Base-by-base conservation (phyloP, 495 filamentous ascomycete genomes). In the Trichocladium antarcticum region DNA sequence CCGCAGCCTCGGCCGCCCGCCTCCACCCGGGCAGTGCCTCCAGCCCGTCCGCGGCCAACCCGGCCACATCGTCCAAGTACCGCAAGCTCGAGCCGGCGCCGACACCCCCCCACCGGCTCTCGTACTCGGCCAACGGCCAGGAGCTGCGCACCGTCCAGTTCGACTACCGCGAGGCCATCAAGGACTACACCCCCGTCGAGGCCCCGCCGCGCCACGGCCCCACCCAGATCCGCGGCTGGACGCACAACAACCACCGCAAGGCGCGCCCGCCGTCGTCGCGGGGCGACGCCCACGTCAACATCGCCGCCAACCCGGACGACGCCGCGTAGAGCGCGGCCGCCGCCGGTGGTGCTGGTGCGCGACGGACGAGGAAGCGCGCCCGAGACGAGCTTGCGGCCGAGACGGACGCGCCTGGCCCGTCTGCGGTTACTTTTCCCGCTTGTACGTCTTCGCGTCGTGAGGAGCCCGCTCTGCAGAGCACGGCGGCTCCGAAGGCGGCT, bases 41-140 rank as follows among this genome's bases (percentile, higher is more conserved):
- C 1, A 51, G 55, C 0, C 46, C 68, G 12, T 61, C 62, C 14
- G 54, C 59, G 9, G 48, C 63, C 24, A 50, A 48, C 24, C 47
- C 53, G 12, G 21, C 49, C 19, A 29, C 54, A 0, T 45, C 55
- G 1, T 55, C 57, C 9, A 72, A 72, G 40, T 73, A 70, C 55
- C 69, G 72, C 16, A 73, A 67, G 53, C 67, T 74, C 9, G 67
- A 70, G 29, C 70, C 72, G 2, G 72, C 72, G 2, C 72, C 72
- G 0, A 67, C 70, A 1, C 67, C 69, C 0, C 66, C 71, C 3
- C 70, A 72, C 49, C 65, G 72, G 5, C 42, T 57, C 2, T 61
- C 66, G 1, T 69, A 65, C 56, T 50, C 56, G 0, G 57, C 48
- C 39, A 73, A 67, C 41, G 66, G 66, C 15, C 57, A 63, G 17